phyloP scores from a whole-genome alignment of 371 early-diverging fungal species.

The Parasitella parasitica region DNA sequence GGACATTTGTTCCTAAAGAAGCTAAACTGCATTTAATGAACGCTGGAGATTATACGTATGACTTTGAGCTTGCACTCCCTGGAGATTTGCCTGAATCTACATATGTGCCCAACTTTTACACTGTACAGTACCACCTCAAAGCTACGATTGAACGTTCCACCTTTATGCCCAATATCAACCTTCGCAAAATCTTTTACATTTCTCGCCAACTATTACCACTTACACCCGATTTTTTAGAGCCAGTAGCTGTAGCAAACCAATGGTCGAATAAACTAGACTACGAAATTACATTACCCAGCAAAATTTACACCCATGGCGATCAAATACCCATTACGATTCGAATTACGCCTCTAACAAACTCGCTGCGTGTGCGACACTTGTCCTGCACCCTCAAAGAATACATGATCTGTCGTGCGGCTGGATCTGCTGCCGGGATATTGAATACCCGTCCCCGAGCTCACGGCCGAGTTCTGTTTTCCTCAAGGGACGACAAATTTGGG shows the following conservation, averaged over 20 bases:
- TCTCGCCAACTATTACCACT: conserved; percentile 30
- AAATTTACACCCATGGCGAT: conserved; percentile 38
- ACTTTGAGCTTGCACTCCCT: conserved; percentile 41
- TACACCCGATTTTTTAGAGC: conserved; percentile 33
- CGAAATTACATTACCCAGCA: conserved; percentile 42
- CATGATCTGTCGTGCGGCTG: conserved; percentile 29
- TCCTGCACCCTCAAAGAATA: conserved; percentile 44
- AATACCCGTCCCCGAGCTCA: conserved; percentile 33
- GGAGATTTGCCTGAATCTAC: conserved; percentile 44
- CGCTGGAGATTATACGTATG: conserved; percentile 35
- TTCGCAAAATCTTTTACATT: conserved; percentile 18
- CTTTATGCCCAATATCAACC: conserved; percentile 30
- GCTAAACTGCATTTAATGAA: conserved; percentile 22
- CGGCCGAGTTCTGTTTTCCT: conserved; percentile 31
- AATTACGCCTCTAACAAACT: conserved; percentile 31
- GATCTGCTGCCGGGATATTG: conserved; percentile 17
- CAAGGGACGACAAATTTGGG: conserved; percentile 28
- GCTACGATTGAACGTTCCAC: conserved; percentile 36
- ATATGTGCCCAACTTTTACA: conserved; percentile 32
- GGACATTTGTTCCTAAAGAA: conserved; percentile 34
- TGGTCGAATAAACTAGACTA: conserved; percentile 47
- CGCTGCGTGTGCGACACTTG: conserved; percentile 30
- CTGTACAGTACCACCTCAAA: conserved; percentile 42
- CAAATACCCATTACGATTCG: conserved; percentile 36
- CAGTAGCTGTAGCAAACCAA: conserved; percentile 32